A percentile compares a stretch with the other conserved stretches of the same genome.
phyloP scores from a whole-genome alignment of 1,284 basidiomycete species.

The Schizophyllum amplum region DNA sequence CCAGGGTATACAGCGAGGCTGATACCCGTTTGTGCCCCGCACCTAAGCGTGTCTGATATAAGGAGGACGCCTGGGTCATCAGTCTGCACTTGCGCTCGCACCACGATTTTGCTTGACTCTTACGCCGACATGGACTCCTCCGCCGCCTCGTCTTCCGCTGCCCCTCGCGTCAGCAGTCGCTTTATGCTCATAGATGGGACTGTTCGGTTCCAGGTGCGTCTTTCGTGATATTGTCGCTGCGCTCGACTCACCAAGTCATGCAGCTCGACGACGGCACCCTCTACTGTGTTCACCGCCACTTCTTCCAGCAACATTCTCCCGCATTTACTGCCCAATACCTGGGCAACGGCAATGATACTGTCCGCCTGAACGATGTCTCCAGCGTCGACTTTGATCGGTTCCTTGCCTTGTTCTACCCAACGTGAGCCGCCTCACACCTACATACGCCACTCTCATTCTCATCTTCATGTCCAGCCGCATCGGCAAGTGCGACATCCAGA shows the following conservation, averaged over 20 bases:
- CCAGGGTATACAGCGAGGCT: background rate
- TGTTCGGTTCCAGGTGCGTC: background rate
- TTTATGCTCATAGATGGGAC: background rate
- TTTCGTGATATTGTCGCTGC: background rate
- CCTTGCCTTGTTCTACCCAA: slow-evolving; percentile 25
- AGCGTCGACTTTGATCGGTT: slow-evolving; percentile 23
- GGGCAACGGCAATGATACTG: slow-evolving; percentile 6
- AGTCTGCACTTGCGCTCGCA: too few relatives aligned
- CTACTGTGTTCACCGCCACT: slow-evolving; percentile 21
- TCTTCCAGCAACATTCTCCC: slow-evolving; percentile 26
- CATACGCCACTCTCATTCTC: background rate
- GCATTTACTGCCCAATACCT: slow-evolving; percentile 16
- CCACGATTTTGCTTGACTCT: too few relatives aligned
- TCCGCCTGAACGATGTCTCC: slow-evolving; percentile 13
- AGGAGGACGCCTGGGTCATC: too few relatives aligned
- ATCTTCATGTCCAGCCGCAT: slow-evolving; percentile 3
- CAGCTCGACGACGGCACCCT: slow-evolving; percentile 17
- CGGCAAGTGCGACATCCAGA: slow-evolving; percentile 11
- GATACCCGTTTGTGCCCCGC: background rate
- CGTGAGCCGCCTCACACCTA: background rate
- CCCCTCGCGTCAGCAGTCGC: background rate
- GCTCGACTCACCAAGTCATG: background rate
- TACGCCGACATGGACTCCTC: background rate
- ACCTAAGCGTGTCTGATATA: background rate
- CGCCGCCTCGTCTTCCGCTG: background rate